A percentile compares a stretch with the other conserved stretches of the same genome.
phyloP scores from a whole-genome alignment of 192 early-diverging fungal genomes.

The Coemansia sp. region DNA sequence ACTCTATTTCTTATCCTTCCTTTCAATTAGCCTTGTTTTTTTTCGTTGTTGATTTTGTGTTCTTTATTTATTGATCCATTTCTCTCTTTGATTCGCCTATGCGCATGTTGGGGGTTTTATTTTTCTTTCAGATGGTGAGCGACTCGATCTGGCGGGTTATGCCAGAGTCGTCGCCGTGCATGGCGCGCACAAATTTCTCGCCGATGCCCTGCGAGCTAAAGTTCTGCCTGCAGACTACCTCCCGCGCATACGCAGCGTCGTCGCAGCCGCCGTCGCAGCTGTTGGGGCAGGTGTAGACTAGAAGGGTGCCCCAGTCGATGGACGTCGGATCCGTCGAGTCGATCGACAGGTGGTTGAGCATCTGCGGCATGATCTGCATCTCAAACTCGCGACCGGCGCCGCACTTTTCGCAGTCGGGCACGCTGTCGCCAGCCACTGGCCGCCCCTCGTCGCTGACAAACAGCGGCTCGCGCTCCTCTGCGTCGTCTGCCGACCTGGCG shows the following conservation, averaged over 20 bases:
- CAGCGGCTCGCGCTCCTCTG: constrained; percentile 58
- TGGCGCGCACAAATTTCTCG: constrained; percentile 43
- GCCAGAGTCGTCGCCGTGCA: constrained; percentile 41
- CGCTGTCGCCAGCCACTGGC: constrained; percentile 52
- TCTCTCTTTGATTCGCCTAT: neutral
- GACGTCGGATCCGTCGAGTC: constrained; percentile 66
- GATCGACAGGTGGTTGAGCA: constrained; percentile 75
- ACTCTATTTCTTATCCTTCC: neutral
- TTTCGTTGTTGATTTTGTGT: neutral
- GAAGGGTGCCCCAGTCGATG: constrained; percentile 88
- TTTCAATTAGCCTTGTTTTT: neutral
- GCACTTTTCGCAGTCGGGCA: constrained; percentile 73
- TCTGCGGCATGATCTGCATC: constrained; percentile 91
- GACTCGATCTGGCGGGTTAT: constrained; percentile 38
- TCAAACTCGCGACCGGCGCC: constrained; percentile 75
- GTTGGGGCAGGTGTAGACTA: constrained; percentile 80
- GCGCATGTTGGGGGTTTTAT: too few relatives aligned
- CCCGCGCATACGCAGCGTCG: constrained; percentile 57
- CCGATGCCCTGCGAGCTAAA: constrained; percentile 79
- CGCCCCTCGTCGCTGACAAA: constrained; percentile 72
- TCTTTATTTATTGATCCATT: neutral
- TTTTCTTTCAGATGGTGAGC: constrained; percentile 28
- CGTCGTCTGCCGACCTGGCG: constrained; percentile 32
- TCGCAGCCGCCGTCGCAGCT: constrained; percentile 63
- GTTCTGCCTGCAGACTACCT: constrained; percentile 71